Evolutionary conservation across 1,284 basidiomycete genomes (phyloP).

Genomic region (Leccinum olivaceoglutinosum): DNA sequence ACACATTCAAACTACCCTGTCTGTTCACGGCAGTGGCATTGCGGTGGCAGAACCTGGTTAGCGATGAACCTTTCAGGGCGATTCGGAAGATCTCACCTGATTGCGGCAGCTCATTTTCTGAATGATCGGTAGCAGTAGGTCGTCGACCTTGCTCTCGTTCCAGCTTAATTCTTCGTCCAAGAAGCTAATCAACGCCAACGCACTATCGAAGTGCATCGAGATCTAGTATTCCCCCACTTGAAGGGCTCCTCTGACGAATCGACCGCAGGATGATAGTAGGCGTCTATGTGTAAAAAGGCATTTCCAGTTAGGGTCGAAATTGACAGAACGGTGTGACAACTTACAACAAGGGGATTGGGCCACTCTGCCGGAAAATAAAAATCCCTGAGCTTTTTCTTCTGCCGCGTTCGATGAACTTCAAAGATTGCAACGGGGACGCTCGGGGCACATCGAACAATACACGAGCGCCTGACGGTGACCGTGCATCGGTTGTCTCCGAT

Average conservation of each 20-base stretch:
- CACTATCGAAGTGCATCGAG: slow-evolving; percentile 84
- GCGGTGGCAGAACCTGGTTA: slow-evolving; percentile 3
- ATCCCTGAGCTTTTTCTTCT: slow-evolving; percentile 89
- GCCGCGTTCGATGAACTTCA: slow-evolving; percentile 6
- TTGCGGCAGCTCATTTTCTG: slow-evolving; percentile 81
- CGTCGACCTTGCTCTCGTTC: slow-evolving; percentile 85
- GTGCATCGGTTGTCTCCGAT: slow-evolving; percentile 9
- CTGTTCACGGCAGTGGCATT: slow-evolving; percentile 61
- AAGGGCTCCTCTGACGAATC: slow-evolving; percentile 93
- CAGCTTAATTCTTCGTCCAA: slow-evolving; percentile 84
- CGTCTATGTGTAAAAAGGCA: slow-evolving; percentile 60
- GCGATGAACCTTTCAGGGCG: neutral
- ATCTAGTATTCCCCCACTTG: slow-evolving; percentile 93
- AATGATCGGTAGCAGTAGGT: slow-evolving; percentile 89
- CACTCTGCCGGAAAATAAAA: slow-evolving; percentile 79
- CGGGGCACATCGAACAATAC: slow-evolving; percentile 6
- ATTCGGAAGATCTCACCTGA: slow-evolving; percentile 41
- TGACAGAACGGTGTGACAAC: slow-evolving; percentile 26
- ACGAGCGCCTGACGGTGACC: slow-evolving; percentile 1
- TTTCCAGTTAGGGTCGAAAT: neutral
- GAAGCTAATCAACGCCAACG: slow-evolving; percentile 57
- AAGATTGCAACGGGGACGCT: neutral
- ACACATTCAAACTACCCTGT: slow-evolving; percentile 68
- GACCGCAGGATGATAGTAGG: slow-evolving; percentile 88
- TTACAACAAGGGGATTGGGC: slow-evolving; percentile 86